phyloP scores from a whole-genome alignment of 2,329 filamentous ascomycete species.

The Chaetomiaceae sp. region DNA sequence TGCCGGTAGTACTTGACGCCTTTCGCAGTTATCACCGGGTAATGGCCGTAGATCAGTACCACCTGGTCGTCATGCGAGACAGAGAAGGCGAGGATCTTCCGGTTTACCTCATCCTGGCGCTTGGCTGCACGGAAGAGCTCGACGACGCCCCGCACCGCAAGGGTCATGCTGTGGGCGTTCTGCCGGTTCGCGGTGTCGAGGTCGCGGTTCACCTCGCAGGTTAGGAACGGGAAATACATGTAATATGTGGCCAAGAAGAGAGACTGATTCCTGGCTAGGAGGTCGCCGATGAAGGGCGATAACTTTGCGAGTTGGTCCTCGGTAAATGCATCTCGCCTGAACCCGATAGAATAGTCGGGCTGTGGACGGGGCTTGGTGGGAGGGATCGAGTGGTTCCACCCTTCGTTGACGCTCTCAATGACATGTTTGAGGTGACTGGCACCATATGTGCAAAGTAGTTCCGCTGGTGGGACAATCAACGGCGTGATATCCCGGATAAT shows the following conservation, averaged over 20 bases:
- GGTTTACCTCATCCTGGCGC: too few species aligned
- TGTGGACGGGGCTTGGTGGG: slow-evolving; percentile 36
- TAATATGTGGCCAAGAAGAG: slow-evolving; percentile 30
- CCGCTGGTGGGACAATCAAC: too few species aligned
- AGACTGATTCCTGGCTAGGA: slow-evolving; percentile 32
- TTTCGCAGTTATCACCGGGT: too few species aligned
- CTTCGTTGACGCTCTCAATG: slow-evolving; percentile 15
- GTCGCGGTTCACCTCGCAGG: background rate
- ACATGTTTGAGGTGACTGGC: background rate
- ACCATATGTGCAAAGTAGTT: background rate
- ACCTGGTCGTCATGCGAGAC: too few species aligned
- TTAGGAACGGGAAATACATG: background rate
- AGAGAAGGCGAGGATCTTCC: too few species aligned
- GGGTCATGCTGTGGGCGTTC: too few species aligned
- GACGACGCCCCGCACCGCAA: too few species aligned
- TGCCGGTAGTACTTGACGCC: too few species aligned
- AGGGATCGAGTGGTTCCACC: slow-evolving; percentile 38
- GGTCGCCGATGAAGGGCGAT: slow-evolving; percentile 35
- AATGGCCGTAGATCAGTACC: too few species aligned
- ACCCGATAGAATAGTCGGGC: slow-evolving; percentile 42
- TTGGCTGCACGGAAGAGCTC: too few species aligned
- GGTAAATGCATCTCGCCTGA: slow-evolving; percentile 39
- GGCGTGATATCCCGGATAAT: background rate
- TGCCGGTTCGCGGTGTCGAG: background rate
- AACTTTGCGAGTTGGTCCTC: slow-evolving; percentile 40